Percentiles rank a stretch among this genome's conserved stretches.
Conservation (phyloP, 306 rosid genomes). For the Castanopsis chinensis region DNA sequence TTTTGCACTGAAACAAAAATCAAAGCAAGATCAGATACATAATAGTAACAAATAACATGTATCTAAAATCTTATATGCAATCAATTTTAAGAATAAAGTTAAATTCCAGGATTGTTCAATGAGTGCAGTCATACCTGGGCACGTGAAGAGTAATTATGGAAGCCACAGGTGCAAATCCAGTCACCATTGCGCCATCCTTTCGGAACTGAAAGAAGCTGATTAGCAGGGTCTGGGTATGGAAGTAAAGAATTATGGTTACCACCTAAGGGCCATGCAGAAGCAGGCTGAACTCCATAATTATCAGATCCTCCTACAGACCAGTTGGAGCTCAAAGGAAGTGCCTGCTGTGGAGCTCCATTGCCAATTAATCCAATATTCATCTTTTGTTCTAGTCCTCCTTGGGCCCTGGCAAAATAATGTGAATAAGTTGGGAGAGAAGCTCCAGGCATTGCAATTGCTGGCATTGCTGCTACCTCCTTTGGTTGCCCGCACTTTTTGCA, state of each 20-base stretch:
- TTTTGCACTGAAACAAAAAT: conserved; percentile 77
- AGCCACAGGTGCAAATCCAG: conserved; percentile 93
- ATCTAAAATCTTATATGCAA: not conserved
- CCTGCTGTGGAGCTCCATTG: conserved; percentile 46
- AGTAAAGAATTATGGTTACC: conserved; percentile 51
- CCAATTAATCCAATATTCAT: conserved; percentile 67
- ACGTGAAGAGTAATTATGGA: conserved; percentile 89
- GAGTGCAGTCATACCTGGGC: conserved; percentile 57
- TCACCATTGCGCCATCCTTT: conserved; percentile 96
- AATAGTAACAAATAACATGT: not conserved
- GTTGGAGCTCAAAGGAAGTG: conserved; percentile 50
- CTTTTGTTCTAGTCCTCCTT: conserved; percentile 64
- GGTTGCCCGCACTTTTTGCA: conserved; percentile 97
- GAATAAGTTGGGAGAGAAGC: conserved; percentile 75
- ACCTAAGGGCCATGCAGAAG: conserved; percentile 55
- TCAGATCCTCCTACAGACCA: conserved; percentile 63
- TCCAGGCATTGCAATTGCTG: conserved; percentile 80
- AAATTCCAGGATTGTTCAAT: not conserved
- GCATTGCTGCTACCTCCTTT: conserved; percentile 93
- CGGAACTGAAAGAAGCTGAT: conserved; percentile 42
- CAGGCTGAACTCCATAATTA: conserved; percentile 58
- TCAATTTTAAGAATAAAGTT: conserved; percentile 13
- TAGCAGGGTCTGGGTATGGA: conserved; percentile 47
- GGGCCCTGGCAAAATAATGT: conserved; percentile 63
- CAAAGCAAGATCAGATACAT: conserved; percentile 33